Base-by-base conservation (phyloP, 306 rosid genomes). In the Sicyos edulis region DNA sequence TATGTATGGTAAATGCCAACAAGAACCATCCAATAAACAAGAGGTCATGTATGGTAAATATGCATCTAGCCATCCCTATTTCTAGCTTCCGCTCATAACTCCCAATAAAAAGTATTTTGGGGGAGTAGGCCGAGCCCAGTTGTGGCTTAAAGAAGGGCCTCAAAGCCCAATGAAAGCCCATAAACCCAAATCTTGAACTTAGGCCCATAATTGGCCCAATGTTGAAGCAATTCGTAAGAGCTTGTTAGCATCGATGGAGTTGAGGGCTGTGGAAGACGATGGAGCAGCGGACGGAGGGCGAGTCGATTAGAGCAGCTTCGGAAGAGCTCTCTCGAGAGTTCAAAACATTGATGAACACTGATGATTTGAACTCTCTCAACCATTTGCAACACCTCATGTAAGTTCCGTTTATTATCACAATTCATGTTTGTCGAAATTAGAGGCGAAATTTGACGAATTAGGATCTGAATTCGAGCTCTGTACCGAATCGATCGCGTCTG, bases 381-480 rank as follows among this genome's bases (percentile, higher is more conserved):
- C 92, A 91, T 26, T 71, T 80, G 57, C 97, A 93, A 82, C 80
- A 84, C 80, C 89, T 85, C 77, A 86, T 88, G 96, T 92, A 80
- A 29, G 14, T 17, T 69, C 63, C 67, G 52, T 62, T 58, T 13
- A 20, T 47, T 22, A 64, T 4, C 32, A 58, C 42, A 37, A 37
- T 37, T 56, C 63, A 17, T 37, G 7, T 37, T 44, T 54, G 37
- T 72, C 20, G 17, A 21, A 22, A 42, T 5, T 58, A 32, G 63
- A 71, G 24, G 55, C 10, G 20, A 34, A 45, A 22, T 21, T n/a
- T 15, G 74, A 70, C 5, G 10, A n/a, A 70, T 13, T 22, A 67
- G 13, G 72, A 67, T 21, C 56, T 53, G 13, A 67, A 67, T 67
- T 44, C n/a, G 55, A 13, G 40, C 7, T 67, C 13, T 67, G 26